Evolutionary conservation across 371 early-diverging fungal species (phyloP), one percentile per base, ranked within the genome.

Genomic region (Apophysomyces sp.): DNA sequence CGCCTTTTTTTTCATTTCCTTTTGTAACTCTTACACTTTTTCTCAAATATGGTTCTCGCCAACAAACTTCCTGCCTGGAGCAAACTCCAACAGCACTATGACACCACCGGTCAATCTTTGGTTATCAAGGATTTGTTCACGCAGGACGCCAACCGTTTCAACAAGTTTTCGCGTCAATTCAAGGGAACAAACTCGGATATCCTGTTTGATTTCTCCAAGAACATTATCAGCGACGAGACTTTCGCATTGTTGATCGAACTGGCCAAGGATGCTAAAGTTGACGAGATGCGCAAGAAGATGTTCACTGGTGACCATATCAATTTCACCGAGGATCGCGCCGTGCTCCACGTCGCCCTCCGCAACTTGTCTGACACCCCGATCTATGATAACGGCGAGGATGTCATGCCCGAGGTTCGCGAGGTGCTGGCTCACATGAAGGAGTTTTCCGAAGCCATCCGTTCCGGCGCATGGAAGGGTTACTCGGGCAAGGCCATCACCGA

Each of bases 311-410:
- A 93, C 59, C 89, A 84, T 64, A 98, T 99, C 80, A 99, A 99
- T 85, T 93, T 93, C 65, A 99, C 99, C 30, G 99, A 99, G 85
- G 83, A 94, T 65, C 93, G 99, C 44, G 90, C 98, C 26, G 99
- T 99, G 30, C 89, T 99, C 32, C 99, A 99, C 73, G 84, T 95
- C 36, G 95, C 98, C 8, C 86, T 99, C 56, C 90, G 99, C 66
- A 95, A 98, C 77, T 77, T 88, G 54, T 82, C 90, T 62, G 88
- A 92, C 74, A 79, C 82, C 32, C 88, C 94, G 21, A 93, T 95
- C 70, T 64, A 87, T 34, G 92, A 91, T 41, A 86, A 90, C 61
- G 97, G 95, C 63, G 73, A 85, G 71, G 89, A 96, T 69, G 95
- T 97, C 49, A 90, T 93, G 86, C 94, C 95, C 39, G 94, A 92